Evolutionary conservation across 805 yeast species (phyloP), one percentile per base, ranked within the genome.

Genomic region (Starmerella geochares): DNA sequence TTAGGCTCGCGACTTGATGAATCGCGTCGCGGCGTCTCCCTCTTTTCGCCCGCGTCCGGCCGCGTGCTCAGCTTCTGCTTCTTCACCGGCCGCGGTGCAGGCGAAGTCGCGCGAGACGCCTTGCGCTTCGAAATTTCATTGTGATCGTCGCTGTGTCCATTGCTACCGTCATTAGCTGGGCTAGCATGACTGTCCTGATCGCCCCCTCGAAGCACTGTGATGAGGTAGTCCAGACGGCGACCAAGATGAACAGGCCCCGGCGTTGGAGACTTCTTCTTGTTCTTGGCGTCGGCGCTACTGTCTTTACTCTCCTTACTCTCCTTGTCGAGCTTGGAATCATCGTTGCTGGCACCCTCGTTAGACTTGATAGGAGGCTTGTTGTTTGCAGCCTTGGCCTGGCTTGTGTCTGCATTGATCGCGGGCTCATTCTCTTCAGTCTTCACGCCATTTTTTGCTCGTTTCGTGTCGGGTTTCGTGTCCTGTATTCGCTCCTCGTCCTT

Each of bases 231-330:
- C 1, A 86, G 80, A 63, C 99, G 78, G 66, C 99, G 79, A 10
- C 85, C 86, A 46, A 92, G 71, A 67, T 92, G 99, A 16, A 92
- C 92, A 3, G 96, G 76, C 8, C 94, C 92, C 0, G 98, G 97
- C 19, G 67, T 57, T 46, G 72, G 64, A 41, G 65, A 63, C 36
- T 65, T 60, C 52, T 53, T 52, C 57, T 54, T 53, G 21, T 27
- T 23, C 41, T 38, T 41, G 25, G 35, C 4, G 3, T 35, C 44
- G 20, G 11, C 25, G 14, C 38, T 10, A 14, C 17, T n/a, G 31
- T 20, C 40, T 20, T 20, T 37, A 7, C 29, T 25, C 7, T 46
- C 61, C 14, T 39, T 27, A 9, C 11, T n/a, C 13, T 35, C 39
- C 8, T 27, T 27, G 11, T 27, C 29, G 10, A 27, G 29, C 39